Conservation (phyloP, 768 basidiomycete species). For the Trametes coccinea region DNA sequence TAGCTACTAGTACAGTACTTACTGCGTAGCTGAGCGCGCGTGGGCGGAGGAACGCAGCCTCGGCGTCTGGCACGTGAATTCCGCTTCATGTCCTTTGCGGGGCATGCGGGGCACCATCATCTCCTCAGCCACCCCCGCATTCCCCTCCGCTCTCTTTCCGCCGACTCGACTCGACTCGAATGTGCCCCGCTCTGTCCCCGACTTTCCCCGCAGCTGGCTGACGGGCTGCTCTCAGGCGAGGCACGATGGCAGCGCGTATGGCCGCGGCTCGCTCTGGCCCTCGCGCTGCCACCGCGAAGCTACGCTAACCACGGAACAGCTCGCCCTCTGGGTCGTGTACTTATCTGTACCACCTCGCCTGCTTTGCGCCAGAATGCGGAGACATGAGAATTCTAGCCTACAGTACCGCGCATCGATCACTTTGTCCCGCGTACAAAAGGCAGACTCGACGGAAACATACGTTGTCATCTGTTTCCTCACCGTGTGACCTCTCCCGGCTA, state of each 20-base stretch:
- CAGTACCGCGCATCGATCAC: neutral
- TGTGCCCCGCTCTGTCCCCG: conserved; percentile 13
- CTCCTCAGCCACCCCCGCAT: neutral
- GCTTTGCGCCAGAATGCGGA: too few relatives aligned
- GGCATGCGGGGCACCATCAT: neutral
- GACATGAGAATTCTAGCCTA: neutral
- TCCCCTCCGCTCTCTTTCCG: conserved; percentile 15
- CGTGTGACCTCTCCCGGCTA: conserved; percentile 9
- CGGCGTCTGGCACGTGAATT: conserved; percentile 11
- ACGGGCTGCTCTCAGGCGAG: neutral
- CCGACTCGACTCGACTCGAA: neutral
- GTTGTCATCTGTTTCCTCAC: neutral
- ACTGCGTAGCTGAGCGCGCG: neutral
- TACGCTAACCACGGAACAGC: neutral
- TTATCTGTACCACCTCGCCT: too few relatives aligned
- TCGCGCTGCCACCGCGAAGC: neutral
- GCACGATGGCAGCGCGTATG: neutral
- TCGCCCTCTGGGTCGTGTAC: neutral
- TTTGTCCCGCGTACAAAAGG: neutral
- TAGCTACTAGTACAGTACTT: neutral
- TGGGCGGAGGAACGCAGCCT: neutral
- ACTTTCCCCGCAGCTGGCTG: neutral
- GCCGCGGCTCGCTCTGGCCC: neutral
- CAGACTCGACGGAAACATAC: neutral
- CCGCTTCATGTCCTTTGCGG: conserved; percentile 4